Base-by-base conservation (phyloP, 2,329 filamentous ascomycete genomes). In the Fusarium sp. region DNA sequence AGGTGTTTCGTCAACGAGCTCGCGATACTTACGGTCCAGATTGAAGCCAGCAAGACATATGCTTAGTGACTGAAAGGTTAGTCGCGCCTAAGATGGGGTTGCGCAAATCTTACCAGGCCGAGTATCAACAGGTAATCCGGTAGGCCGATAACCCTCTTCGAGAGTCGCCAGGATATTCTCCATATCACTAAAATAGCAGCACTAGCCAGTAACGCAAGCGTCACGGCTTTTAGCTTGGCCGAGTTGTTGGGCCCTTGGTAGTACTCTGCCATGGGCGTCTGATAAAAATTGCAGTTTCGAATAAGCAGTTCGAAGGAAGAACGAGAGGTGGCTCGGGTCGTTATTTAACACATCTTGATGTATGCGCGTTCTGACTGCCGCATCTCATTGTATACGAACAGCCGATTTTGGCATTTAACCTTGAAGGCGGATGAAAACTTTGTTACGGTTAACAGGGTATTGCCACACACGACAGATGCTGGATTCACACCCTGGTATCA, bases 31-130 rank as follows among this genome's bases (percentile, higher is more conserved):
- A 59, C 53, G 59, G 20, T 62, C 53, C 7, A 62, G 15, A 15
- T 62, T 62, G 2, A 62, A 62, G 7, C 59, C 59, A 59, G 53
- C 51, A 11, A 62, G 59, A 11, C 53, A 62, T 28, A 59, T 30
- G 13, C 59, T 59, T 1, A 61, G 33, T 6, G 51, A 61, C 59
- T 61, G 8, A 4, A 30, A 22, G 6, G 2, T 61, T 20, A 55
- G 36, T 42, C 20, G 20, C 3, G 36, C 20, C 11, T 18, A 42
- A 28, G 13, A 16, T 6, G 13, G 9, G 7, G 11, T 41, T 16
- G 10, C 30, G 7, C 16, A 11, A 42, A 16, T 16, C 30, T 35
- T 22, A 47, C 60, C 5, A 62, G 41, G 4, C 60, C 41, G 28
- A 47, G 2, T 1, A 62, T n/a, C 7, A 62, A 35, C 4, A 62